A percentile compares a stretch with the other conserved stretches of the same genome.
Evolutionary conservation across 2,329 filamentous ascomycete genomes (phyloP).

Genomic region (Lasiodiplodia theobromae): DNA sequence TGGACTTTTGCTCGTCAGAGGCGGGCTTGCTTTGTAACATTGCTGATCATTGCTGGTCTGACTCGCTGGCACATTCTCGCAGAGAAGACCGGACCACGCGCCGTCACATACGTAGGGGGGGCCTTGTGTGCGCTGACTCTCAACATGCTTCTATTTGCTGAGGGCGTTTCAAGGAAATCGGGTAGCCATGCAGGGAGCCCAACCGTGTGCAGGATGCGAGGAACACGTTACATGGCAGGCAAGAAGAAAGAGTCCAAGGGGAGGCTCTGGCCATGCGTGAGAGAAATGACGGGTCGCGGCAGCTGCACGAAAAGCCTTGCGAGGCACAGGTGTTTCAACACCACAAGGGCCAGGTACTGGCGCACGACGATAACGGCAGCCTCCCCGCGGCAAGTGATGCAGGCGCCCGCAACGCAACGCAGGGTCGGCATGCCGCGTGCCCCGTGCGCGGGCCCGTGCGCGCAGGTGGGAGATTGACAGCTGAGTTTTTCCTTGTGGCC

Average conservation of each 20-base stretch:
- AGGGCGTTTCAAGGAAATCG: constrained; percentile 13
- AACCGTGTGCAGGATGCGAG: constrained; percentile 15
- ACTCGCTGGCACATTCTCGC: constrained; percentile 7
- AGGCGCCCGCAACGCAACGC: background rate
- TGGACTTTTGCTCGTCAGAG: background rate
- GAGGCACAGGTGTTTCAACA: constrained; percentile 2
- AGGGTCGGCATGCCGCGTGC: constrained; percentile 4
- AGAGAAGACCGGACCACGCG: background rate
- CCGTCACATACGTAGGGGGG: background rate
- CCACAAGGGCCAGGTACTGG: constrained; percentile 13
- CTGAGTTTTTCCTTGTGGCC: constrained; percentile 22
- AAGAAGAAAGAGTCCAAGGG: background rate
- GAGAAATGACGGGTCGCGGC: background rate
- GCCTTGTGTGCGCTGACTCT: constrained; percentile 13
- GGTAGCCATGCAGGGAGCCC: constrained; percentile 26
- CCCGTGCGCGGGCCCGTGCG: background rate
- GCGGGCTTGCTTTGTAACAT: background rate
- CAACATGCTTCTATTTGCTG: background rate
- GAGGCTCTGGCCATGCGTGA: background rate
- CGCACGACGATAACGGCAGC: constrained; percentile 3
- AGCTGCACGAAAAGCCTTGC: constrained; percentile 3
- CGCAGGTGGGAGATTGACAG: constrained; percentile 8
- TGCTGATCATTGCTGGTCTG: constrained; percentile 13
- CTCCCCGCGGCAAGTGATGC: constrained; percentile 14
- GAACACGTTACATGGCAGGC: background rate